Conservation (phyloP, 805 yeast species). For the Kodamaea laetipori region DNA sequence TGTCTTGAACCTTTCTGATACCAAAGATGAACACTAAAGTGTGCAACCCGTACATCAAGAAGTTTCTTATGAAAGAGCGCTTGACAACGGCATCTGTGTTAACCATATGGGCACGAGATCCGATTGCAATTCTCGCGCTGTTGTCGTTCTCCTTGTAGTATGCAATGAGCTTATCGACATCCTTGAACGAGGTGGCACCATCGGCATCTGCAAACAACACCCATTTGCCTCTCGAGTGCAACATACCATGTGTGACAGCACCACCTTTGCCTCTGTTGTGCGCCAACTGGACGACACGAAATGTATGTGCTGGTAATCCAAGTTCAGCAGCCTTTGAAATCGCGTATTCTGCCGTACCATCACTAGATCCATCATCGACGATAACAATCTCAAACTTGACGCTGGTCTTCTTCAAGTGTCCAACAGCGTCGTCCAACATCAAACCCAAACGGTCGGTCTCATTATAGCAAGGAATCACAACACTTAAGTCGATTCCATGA, state of each 20-base stretch:
- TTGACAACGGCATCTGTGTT: conserved; percentile 96
- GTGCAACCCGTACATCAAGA: conserved; percentile 91
- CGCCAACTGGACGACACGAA: conserved; percentile 70
- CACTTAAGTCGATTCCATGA: conserved; percentile 58
- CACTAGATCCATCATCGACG: conserved; percentile 91
- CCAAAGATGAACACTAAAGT: conserved; percentile 86
- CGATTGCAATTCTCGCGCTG: conserved; percentile 70
- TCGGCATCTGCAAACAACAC: conserved; percentile 95
- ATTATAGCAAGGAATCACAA: conserved; percentile 93
- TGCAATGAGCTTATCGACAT: conserved; percentile 46
- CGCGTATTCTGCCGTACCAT: conserved; percentile 76
- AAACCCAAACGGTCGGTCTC: conserved; percentile 70
- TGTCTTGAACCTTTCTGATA: conserved; percentile 80
- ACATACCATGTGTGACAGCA: conserved; percentile 92
- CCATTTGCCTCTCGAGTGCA: conserved; percentile 69
- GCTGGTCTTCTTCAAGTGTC: conserved; percentile 44
- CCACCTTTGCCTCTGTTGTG: conserved; percentile 90
- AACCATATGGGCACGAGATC: conserved; percentile 96
- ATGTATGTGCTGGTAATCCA: conserved; percentile 52
- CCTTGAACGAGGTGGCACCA: conserved; percentile 86
- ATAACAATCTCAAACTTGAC: conserved; percentile 70
- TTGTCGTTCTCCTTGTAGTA: conserved; percentile 20
- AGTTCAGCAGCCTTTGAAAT: conserved; percentile 56
- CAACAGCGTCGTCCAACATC: conserved; percentile 73
- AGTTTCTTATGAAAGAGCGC: conserved; percentile 82